phyloP scores from a whole-genome alignment of 805 yeast genomes.

The Yarrowia deformans region DNA sequence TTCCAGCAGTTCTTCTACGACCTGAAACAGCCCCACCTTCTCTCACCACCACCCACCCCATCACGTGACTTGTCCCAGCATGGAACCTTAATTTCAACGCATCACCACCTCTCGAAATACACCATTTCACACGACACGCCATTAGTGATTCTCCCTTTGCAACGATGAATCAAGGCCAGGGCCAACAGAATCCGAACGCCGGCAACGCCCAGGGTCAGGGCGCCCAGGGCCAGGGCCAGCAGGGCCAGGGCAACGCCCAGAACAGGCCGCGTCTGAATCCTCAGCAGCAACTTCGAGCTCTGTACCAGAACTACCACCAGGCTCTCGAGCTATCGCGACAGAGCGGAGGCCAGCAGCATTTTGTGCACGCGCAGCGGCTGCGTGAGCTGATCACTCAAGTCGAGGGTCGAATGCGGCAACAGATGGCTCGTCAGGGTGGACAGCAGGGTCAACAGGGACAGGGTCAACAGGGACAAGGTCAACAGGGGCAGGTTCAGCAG shows the following conservation, averaged over 20 bases:
- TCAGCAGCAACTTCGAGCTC: conserved; percentile 45
- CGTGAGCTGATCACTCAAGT: conserved; percentile 44
- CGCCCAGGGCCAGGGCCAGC: conserved; percentile 24
- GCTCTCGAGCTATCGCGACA: conserved; percentile 46
- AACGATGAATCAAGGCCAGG: conserved; percentile 37
- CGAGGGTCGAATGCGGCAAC: conserved; percentile 43
- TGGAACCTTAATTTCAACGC: conserved; percentile 9
- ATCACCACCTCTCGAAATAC: not conserved
- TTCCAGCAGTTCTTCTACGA: no score
- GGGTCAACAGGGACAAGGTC: not conserved
- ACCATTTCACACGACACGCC: conserved; percentile 17
- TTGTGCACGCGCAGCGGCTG: conserved; percentile 48
- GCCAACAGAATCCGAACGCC: conserved; percentile 33
- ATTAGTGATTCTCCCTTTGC: not conserved
- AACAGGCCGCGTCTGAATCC: conserved; percentile 30
- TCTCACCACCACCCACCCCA: no score
- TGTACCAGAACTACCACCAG: conserved; percentile 48
- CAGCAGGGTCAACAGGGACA: conserved; percentile 32
- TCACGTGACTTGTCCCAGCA: conserved; percentile 34
- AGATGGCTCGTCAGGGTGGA: conserved; percentile 43
- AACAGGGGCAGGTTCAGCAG: conserved; percentile 15
- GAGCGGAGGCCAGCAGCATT: conserved; percentile 48
- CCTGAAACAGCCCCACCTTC: no score
- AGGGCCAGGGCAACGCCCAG: conserved; percentile 30
- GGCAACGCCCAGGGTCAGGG: conserved; percentile 31